Evolutionary conservation across 495 filamentous ascomycete species (phyloP).

Genomic region (Cairneyella variabilis): DNA sequence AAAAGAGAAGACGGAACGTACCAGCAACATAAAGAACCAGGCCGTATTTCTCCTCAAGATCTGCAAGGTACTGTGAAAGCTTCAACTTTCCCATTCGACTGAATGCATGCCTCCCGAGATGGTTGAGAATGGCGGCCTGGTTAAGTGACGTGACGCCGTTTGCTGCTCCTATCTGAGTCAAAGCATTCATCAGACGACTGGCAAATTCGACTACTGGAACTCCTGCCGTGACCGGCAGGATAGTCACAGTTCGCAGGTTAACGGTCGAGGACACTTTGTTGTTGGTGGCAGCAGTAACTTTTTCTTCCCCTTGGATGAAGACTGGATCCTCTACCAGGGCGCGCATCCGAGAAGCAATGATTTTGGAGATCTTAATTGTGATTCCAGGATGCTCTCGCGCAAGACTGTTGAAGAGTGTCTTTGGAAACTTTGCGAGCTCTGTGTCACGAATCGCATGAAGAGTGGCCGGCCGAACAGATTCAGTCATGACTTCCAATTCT

Average conservation of each 20-base stretch:
- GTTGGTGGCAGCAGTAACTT: slow-evolving; percentile 46
- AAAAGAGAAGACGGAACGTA: slow-evolving; percentile 30
- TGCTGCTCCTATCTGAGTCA: slow-evolving; percentile 80
- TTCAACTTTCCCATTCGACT: slow-evolving; percentile 97
- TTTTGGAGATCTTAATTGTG: slow-evolving; percentile 97
- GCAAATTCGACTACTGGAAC: slow-evolving; percentile 94
- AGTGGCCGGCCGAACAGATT: slow-evolving; percentile 81
- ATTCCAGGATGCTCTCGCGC: slow-evolving; percentile 96
- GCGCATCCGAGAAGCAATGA: slow-evolving; percentile 94
- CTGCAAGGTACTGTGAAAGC: slow-evolving; percentile 91
- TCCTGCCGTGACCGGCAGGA: slow-evolving; percentile 85
- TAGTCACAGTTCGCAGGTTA: slow-evolving; percentile 88
- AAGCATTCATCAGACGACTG: slow-evolving; percentile 79
- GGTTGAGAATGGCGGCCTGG: slow-evolving; percentile 88
- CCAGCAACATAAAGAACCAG: slow-evolving; percentile 95
- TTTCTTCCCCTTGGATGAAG: slow-evolving; percentile 55
- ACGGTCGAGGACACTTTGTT: slow-evolving; percentile 79
- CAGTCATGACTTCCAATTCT: slow-evolving; percentile 95
- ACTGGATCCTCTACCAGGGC: slow-evolving; percentile 76
- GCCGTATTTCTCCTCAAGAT: slow-evolving; percentile 95
- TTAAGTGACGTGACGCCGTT: slow-evolving; percentile 92
- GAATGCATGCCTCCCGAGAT: slow-evolving; percentile 92
- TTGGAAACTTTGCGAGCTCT: slow-evolving; percentile 92
- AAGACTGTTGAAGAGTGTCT: slow-evolving; percentile 94
- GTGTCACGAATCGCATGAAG: slow-evolving; percentile 96